Base-by-base conservation (phyloP, 257 asterid species). In the Scutellaria barbata region DNA sequence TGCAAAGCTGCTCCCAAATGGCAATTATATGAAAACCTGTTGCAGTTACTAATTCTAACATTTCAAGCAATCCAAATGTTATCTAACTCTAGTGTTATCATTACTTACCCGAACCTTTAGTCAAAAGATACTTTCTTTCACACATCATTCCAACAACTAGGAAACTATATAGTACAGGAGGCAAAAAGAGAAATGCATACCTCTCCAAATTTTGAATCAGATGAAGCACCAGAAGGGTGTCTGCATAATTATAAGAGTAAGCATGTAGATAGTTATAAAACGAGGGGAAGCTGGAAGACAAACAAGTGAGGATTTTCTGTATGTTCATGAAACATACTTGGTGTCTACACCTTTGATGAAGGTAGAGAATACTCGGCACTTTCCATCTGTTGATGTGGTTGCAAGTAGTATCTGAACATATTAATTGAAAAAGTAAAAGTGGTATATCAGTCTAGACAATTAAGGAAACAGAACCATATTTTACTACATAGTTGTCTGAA, bases 381-480 rank as follows among this genome's bases (percentile, higher is more conserved):
- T 95, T 74, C 99, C 99, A 83, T 95, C 99, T 45, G 98, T 92
- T 69, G 98, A 95, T 40, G 99, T 92, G 41, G 99, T 95, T 51
- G 99, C 99, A 73, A 95, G 96, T 68, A 88, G 80, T 77, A 90
- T 82, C 99, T 95, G 81, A 20, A 48, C 51, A 74, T 25, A 58
- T 63, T 50, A 22, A 51, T 47, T 52, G 25, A 50, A 57, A 77
- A 25, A 11, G 43, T 51, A 25, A 57, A 42, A 53, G 39, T 41
- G 37, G 51, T 10, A 20, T 25, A 63, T 54, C 17, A n/a, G 65
- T 71, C 42, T 14, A 50, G 51, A 40, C 16, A 42, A 25, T 8
- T 33, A 56, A 72, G 43, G 54, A 66, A 57, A 30, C 68, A 45
- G 22, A 50, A 59, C 60, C 48, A 70, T 57, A 50, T 22, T 30